phyloP scores from a whole-genome alignment of 2,329 filamentous ascomycete genomes.

The Grosmannia clavigera region DNA sequence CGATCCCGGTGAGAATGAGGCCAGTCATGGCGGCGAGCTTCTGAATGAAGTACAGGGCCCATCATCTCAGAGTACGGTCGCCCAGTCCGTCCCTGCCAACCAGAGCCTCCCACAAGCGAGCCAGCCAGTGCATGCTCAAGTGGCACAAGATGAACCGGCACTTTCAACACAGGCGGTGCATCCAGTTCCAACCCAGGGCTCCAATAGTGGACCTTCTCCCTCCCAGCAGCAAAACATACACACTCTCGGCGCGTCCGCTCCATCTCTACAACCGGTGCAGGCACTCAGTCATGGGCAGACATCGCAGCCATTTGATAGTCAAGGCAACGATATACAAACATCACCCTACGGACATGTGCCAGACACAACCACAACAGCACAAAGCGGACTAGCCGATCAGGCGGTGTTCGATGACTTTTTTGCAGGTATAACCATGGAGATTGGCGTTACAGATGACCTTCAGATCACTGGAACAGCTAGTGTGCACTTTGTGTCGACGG shows the following conservation, averaged over 20 bases:
- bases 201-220: neutral
- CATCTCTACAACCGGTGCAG: too few relatives aligned
- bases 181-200: neutral
- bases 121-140: neutral
- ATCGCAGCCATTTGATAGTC: too few relatives aligned
- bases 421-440: neutral
- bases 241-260: too few relatives aligned
- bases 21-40: neutral
- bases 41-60: neutral
- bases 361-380: neutral
- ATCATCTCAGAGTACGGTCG: neutral
- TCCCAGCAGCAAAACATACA: neutral
- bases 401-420: neutral
- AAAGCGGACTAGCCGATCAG: neutral
- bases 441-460: neutral
- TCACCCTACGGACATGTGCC: neutral
- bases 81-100: neutral
- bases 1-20: neutral
- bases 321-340: neutral
- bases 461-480: neutral
- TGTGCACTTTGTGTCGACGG: neutral
- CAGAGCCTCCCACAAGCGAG: neutral
- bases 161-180: neutral
- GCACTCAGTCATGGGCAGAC: too few relatives aligned
- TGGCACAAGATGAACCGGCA: neutral